Conservation (phyloP, 768 basidiomycete species). For the Phylloporus sp. region DNA sequence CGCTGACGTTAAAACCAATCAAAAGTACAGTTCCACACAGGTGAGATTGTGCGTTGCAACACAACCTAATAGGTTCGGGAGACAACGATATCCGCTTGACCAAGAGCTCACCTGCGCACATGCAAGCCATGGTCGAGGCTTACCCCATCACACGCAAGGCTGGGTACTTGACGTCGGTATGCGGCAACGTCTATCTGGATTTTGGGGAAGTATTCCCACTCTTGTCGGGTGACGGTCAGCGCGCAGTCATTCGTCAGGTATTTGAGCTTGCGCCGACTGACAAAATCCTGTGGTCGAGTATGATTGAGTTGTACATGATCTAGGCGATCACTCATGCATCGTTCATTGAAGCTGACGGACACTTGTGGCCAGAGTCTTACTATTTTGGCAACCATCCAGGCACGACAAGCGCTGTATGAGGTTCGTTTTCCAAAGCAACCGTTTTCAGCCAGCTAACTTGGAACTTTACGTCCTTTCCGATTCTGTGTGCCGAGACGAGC, state of each 20-base stretch:
- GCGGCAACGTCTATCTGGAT: conserved; percentile 72
- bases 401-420: conserved; percentile 56
- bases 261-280: conserved; percentile 72
- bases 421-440: conserved; percentile 32
- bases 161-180: conserved; percentile 69
- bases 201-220: conserved; percentile 78
- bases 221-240: conserved; percentile 61
- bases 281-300: conserved; percentile 82
- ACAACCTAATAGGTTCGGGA: conserved; percentile 47
- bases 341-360: conserved; percentile 18
- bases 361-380: conserved; percentile 71
- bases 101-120: conserved; percentile 56
- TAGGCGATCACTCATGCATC: not conserved
- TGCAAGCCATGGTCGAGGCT: conserved; percentile 66
- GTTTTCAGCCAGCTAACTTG: conserved; percentile 43
- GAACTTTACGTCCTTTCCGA: conserved; percentile 56
- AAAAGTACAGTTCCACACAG: conserved; percentile 82
- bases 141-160: conserved; percentile 66
- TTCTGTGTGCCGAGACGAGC: conserved; percentile 43
- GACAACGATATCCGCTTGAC: conserved; percentile 64
- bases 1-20: not conserved
- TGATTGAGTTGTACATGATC: conserved; percentile 15
- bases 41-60: conserved; percentile 2
- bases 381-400: conserved; percentile 66
- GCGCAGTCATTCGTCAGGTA: conserved; percentile 53